Percentiles rank a stretch among this genome's conserved stretches.
Conservation (phyloP, 2,329 filamentous ascomycete genomes). For the Diplodia scrobiculata region DNA sequence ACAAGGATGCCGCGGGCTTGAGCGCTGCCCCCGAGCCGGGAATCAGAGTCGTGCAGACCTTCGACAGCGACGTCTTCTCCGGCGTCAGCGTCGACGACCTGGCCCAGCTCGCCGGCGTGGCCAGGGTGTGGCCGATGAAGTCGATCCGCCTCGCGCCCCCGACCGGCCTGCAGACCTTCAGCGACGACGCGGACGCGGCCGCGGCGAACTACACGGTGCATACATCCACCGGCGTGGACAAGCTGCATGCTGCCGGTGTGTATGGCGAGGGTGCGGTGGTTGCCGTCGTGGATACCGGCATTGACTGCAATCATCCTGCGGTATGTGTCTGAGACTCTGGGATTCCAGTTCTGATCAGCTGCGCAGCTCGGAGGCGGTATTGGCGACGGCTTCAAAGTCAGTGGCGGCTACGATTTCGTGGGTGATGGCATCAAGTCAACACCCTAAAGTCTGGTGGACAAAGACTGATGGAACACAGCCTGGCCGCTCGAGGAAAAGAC, state of each 20-base stretch:
- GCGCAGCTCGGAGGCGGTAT: conserved; percentile 63
- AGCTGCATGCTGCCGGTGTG: conserved; percentile 49
- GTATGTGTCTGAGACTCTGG: neutral
- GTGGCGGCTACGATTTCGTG: conserved; percentile 60
- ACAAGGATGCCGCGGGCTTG: neutral
- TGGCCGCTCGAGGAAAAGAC: conserved; percentile 28
- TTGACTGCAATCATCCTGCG: conserved; percentile 17
- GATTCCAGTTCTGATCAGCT: conserved; percentile 58
- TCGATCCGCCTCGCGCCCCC: neutral
- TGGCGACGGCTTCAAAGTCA: conserved; percentile 60
- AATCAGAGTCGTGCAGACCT: conserved; percentile 8
- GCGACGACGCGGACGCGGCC: neutral
- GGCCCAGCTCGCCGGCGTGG: neutral
- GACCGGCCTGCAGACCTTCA: neutral
- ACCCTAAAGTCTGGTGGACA: neutral
- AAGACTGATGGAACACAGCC: neutral
- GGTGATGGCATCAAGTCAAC: conserved; percentile 51
- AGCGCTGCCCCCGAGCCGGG: neutral
- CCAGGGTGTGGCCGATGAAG: conserved; percentile 16
- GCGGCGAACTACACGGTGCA: conserved; percentile 37
- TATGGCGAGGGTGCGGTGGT: conserved; percentile 52
- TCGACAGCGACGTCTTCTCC: conserved; percentile 15
- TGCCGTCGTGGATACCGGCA: conserved; percentile 48
- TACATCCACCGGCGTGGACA: conserved; percentile 42
- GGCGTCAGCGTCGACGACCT: conserved; percentile 12